Conservation (phyloP, 306 rosid species). For the Medicago ruthenica region DNA sequence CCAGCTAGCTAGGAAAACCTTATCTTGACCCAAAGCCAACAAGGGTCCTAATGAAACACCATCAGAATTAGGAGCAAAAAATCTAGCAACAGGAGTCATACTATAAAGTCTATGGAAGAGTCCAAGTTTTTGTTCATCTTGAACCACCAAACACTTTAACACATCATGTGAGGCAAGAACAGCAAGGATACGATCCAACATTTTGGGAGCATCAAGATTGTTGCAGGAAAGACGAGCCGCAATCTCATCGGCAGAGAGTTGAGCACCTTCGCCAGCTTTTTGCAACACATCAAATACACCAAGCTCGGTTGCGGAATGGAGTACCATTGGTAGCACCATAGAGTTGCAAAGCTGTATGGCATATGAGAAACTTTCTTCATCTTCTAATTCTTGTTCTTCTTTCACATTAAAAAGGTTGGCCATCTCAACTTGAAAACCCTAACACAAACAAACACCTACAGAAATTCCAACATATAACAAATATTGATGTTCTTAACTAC, state of each 20-base stretch:
- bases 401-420: neutral
- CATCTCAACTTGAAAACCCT: neutral
- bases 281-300: neutral
- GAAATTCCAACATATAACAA: no score
- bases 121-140: conserved; percentile 7
- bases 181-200: conserved; percentile 65
- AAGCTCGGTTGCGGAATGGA: neutral
- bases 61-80: conserved; percentile 45
- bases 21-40: conserved; percentile 39
- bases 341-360: neutral
- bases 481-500: no score
- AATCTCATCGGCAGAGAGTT: conserved; percentile 46
- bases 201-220: conserved; percentile 50
- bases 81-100: conserved; percentile 47
- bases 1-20: conserved; percentile 53
- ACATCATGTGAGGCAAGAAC: conserved; percentile 56
- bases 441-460: no score
- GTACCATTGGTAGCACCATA: neutral
- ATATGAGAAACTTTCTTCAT: conserved; percentile 8
- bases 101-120: conserved; percentile 43
- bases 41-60: conserved; percentile 54
- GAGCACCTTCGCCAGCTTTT: conserved; percentile 1
- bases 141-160: conserved; percentile 37
- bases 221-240: conserved; percentile 42
- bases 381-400: conserved; percentile 1